Evolutionary conservation across 371 early-diverging fungal genomes (phyloP), one percentile per base, ranked within the genome.

Genomic region (Mortierella sp.): DNA sequence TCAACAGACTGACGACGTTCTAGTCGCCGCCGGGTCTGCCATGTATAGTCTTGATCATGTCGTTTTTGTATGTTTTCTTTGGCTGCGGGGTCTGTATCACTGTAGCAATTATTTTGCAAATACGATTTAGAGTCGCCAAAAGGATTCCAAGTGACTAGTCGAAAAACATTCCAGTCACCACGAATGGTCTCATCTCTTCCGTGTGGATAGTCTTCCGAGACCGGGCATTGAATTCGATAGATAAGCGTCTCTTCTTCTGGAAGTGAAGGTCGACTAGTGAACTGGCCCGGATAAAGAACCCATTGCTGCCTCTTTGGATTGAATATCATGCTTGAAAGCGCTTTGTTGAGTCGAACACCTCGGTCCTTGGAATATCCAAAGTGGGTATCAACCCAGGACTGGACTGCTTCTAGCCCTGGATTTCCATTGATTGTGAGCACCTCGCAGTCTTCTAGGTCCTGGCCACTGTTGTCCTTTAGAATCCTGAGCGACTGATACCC

Each of bases 271-370:
- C 76, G 30, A 5, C 72, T 56, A 6, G 61, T 64, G 55, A 64
- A 76, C 9, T 47, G 55, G 0, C 76, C 76, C 7, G 57, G 25
- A 0, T 21, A 4, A 19, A 57, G 1, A 7, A 11, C 29, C 71
- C 72, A 76, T 9, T 52, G 5, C 15, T 46, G 59, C 7, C 23
- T 52, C 0, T 23, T n/a, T 15, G 58, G 0, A 55, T 60, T 37
- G 50, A 60, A 76, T 18, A 18, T 18, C 4, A 44, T n/a, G 0
- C 43, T 3, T 4, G 68, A 28, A 1, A 71, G 57, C 0, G 76
- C 76, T 61, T 67, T 76, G 65, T 76, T 76, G 16, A 76, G 68
- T 52, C 76, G 71, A 12, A 76, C 76, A 12, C 76, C 76, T 9
- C 66, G 66, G 21, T 76, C 76, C 50, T 76, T 76, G 26, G 76